A percentile compares a stretch with the other conserved stretches of the same genome.
These are phyloP conservation scores for Mrakia blollopis DNA, from an alignment of 768 basidiomycete species.

Conservation along the genomic window DNA sequence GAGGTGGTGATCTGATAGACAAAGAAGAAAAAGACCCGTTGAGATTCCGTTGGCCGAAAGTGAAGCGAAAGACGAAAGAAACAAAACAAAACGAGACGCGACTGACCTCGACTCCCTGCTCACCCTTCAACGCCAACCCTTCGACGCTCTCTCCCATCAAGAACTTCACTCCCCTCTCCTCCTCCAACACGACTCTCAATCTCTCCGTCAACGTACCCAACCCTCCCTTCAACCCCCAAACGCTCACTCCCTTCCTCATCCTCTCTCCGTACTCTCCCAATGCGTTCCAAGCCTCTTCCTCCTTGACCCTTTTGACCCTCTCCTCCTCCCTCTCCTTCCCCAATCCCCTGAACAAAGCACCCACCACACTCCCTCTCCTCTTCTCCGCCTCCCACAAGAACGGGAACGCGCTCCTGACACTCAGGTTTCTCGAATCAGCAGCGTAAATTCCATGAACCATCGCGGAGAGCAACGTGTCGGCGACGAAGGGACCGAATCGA, in stretches of 20 bases:
- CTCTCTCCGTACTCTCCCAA: conserved; percentile 51
- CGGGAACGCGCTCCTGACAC: conserved; percentile 72
- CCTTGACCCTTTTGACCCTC: conserved; percentile 34
- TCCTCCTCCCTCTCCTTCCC: conserved; percentile 22
- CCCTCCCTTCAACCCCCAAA: conserved; percentile 78
- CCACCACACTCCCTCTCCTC: conserved; percentile 65
- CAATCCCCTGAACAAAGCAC: conserved; percentile 49
- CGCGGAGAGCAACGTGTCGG: conserved; percentile 68
- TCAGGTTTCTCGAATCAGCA: conserved; percentile 68
- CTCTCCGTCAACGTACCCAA: conserved; percentile 61
- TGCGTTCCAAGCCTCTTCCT: conserved; percentile 46
- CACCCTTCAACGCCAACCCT: conserved; percentile 17
- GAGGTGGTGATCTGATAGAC: conserved; percentile 21
- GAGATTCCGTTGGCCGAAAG: background rate
- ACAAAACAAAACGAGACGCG: too few relatives aligned
- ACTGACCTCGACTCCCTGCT: conserved; percentile 49
- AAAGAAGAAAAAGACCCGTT: background rate
- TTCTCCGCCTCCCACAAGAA: conserved; percentile 62
- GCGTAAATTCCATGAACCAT: conserved; percentile 92
- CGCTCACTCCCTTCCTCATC: conserved; percentile 57
- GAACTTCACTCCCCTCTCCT: conserved; percentile 58
- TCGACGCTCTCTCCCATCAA: conserved; percentile 48
- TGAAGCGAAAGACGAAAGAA: background rate
- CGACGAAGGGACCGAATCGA: conserved; percentile 67
- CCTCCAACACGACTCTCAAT: conserved; percentile 52